Base-by-base conservation (phyloP, 805 yeast genomes). In the Blastobotrys americana region DNA sequence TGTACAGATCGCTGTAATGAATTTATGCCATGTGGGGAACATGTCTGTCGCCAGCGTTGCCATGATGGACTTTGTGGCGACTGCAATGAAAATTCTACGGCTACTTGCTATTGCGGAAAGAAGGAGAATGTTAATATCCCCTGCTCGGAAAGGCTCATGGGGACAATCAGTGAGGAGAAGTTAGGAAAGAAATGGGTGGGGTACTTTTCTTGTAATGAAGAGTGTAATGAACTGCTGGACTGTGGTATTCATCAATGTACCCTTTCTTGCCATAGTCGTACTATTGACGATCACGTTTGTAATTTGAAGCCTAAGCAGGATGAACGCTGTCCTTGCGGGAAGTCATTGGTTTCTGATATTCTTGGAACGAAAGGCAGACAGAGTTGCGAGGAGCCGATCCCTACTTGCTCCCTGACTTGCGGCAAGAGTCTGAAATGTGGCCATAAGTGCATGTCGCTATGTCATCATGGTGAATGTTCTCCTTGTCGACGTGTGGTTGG, bases 61-160 rank as follows among this genome's bases (percentile, higher is more conserved):
- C 97, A 88, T 63, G 58, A 67, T n/a, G 96, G 95, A 0, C 67
- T 84, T 18, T 88, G 96, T 67, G 95, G 94, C 0, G 68, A 71
- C 4, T 88, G 96, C 61, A 64, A 71, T 5, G 74, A 69, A 41
- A 51, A 56, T 2, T 60, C 82, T 1, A 57, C 55, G 3, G 73
- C 74, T 1, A 61, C 54, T 17, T 88, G 96, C 60, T 88, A 84
- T 58, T 88, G 97, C 67, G 96, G 96, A 0, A 67, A 70, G 28
- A 69, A 75, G 6, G 54, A 60, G 1, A 63, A 69, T 21, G 52
- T 25, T 9, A 16, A 18, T 18, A 46, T 53, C 16, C 36, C 48
- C 15, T 57, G 55, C 44, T 52, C 49, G n/a, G 48, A 44, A 27
- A 25, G 40, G 33, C 46, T 33, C 3, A 47, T 47, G 10, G 39